Conservation (phyloP, 2,329 filamentous ascomycete genomes). For the Clarireedia homoeocarpa region DNA sequence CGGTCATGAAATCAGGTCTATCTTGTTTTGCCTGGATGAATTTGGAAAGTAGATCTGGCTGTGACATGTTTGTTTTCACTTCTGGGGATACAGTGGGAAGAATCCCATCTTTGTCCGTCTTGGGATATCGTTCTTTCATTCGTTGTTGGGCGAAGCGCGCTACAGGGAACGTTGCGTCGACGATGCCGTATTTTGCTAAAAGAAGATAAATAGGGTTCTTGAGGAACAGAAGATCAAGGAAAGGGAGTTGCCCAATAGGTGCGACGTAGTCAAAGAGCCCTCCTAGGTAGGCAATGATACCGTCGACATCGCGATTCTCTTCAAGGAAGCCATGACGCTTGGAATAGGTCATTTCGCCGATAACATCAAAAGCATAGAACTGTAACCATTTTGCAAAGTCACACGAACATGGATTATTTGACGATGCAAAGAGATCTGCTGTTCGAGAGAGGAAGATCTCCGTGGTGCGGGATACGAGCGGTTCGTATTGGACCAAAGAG, state of each 20-base stretch:
- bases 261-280: conserved; percentile 64
- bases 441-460: conserved; percentile 61
- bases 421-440: conserved; percentile 42
- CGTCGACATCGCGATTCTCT: conserved; percentile 65
- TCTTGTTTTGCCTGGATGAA: conserved; percentile 62
- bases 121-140: conserved; percentile 53
- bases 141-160: conserved; percentile 63
- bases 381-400: conserved; percentile 69
- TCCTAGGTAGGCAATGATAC: conserved; percentile 58
- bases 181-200: conserved; percentile 57
- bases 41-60: conserved; percentile 60
- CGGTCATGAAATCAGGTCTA: conserved; percentile 64
- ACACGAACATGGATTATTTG: conserved; percentile 31
- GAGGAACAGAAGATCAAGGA: conserved; percentile 59
- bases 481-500: conserved; percentile 69
- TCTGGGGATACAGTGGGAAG: conserved; percentile 16
- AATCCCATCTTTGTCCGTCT: conserved; percentile 5
- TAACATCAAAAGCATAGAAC: conserved; percentile 77
- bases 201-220: conserved; percentile 70
- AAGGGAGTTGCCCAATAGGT: conserved; percentile 67
- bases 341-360: conserved; percentile 69
- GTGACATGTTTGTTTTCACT: conserved; percentile 22
- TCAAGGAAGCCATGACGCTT: conserved; percentile 71
- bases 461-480: conserved; percentile 69
- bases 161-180: conserved; percentile 63